Percentiles rank a stretch among this genome's conserved stretches.
phyloP scores from a whole-genome alignment of 352 stramenopile genomes.

The Globisporangium middletonii region DNA sequence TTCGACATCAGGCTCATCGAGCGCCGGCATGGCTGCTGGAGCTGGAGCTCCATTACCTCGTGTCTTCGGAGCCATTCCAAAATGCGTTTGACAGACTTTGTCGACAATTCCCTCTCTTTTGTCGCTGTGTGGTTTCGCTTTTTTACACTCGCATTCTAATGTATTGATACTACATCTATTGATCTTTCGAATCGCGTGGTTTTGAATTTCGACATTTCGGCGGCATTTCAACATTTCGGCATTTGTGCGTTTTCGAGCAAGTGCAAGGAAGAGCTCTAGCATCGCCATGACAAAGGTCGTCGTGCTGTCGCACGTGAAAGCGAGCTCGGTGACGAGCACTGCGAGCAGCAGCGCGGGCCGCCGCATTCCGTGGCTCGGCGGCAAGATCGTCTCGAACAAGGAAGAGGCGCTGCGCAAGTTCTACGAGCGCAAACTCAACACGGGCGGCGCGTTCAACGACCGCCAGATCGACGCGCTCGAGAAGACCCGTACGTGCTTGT shows the following conservation, averaged over 20 bases:
- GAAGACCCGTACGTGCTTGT: constrained; percentile 26
- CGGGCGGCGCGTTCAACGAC: constrained; percentile 35
- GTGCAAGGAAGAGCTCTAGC: no score
- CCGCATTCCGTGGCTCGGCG: constrained; percentile 72
- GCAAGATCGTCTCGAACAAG: constrained; percentile 83
- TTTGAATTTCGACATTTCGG: not conserved
- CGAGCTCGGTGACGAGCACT: constrained; percentile 23
- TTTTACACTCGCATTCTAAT: not conserved
- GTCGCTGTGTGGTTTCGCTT: not conserved
- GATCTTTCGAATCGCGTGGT: not conserved
- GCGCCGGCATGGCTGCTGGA: not conserved
- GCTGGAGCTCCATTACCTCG: not conserved
- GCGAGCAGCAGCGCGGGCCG: constrained; percentile 9
- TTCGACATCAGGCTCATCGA: constrained; percentile 34
- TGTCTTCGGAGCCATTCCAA: not conserved
- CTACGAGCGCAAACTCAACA: constrained; percentile 62
- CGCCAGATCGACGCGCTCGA: constrained; percentile 46
- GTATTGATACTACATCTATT: not conserved
- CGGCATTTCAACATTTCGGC: not conserved
- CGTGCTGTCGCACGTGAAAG: constrained; percentile 67
- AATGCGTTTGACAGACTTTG: not conserved
- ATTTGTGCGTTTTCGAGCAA: not conserved
- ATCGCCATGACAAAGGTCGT: constrained; percentile 28
- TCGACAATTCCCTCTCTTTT: not conserved
- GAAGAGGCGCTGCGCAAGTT: constrained; percentile 84